These are phyloP conservation scores for Uronychia setigera DNA, from an alignment of 73 alveolate genomes.

Conservation along the genomic window DNA sequence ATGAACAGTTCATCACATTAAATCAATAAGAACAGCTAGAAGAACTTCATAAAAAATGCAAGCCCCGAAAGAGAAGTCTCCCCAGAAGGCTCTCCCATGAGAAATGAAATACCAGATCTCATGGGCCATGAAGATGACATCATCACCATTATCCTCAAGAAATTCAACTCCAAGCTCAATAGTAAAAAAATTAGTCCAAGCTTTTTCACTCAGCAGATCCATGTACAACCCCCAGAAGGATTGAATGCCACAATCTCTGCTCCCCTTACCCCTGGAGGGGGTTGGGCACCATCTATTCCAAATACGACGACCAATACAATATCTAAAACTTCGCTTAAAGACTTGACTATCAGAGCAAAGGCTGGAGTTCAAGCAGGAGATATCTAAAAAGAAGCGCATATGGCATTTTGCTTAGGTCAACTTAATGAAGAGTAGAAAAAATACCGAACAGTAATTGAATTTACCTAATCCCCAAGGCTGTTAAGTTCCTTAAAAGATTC, in stretches of 20 bases:
- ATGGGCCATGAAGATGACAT: slow-evolving; percentile 17
- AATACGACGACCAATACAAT: slow-evolving; percentile 71
- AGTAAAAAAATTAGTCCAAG: slow-evolving; percentile 51
- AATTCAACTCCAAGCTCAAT: neutral
- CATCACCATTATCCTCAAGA: slow-evolving; percentile 14
- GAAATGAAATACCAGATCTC: neutral
- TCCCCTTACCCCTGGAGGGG: slow-evolving; percentile 97
- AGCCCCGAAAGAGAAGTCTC: neutral
- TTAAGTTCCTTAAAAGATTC: slow-evolving; percentile 92
- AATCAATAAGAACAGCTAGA: slow-evolving; percentile 2
- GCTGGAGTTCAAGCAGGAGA: slow-evolving; percentile 98
- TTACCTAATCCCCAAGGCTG: slow-evolving; percentile 45
- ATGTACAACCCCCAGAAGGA: slow-evolving; percentile 98
- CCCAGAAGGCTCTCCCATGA: neutral
- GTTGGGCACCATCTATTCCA: slow-evolving; percentile 99
- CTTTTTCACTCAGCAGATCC: slow-evolving; percentile 94
- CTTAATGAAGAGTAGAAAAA: slow-evolving; percentile 92
- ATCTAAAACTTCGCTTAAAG: slow-evolving; percentile 84
- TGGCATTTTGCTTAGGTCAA: slow-evolving; percentile 94
- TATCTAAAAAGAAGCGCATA: slow-evolving; percentile 96
- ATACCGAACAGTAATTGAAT: slow-evolving; percentile 32
- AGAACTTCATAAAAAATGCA: slow-evolving; percentile 1
- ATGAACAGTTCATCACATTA: slow-evolving; percentile 29
- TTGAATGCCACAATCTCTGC: slow-evolving; percentile 95
- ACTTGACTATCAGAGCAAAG: slow-evolving; percentile 95